Conservation (phyloP, 768 basidiomycete species). For the Kwoniella dendrophila region DNA sequence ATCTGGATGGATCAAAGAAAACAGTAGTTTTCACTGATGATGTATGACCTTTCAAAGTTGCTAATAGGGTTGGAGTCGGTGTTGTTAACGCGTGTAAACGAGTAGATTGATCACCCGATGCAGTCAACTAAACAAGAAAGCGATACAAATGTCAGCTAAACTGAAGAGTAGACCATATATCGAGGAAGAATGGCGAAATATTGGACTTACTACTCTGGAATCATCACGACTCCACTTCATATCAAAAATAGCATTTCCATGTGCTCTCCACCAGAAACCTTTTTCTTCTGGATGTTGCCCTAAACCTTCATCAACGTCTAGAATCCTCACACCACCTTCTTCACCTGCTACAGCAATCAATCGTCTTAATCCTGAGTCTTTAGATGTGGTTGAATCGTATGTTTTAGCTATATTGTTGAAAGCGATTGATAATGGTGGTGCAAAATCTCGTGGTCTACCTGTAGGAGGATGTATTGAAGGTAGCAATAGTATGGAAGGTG, state of each 20-base stretch:
- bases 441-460: conserved; percentile 40
- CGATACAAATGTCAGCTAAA: background rate
- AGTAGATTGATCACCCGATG: conserved; percentile 49
- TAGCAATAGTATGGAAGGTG: conserved; percentile 38
- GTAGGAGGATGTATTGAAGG: conserved; percentile 41
- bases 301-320: conserved; percentile 45
- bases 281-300: conserved; percentile 41
- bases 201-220: conserved; percentile 38
- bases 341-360: conserved; percentile 47
- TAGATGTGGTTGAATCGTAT: conserved; percentile 25
- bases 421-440: conserved; percentile 38
- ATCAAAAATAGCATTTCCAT: conserved; percentile 54
- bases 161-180: background rate
- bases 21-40: conserved; percentile 48
- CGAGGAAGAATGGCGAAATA: background rate
- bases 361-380: conserved; percentile 24
- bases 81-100: conserved; percentile 38
- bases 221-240: conserved; percentile 51
- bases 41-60: conserved; percentile 49
- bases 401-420: conserved; percentile 40
- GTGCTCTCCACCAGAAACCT: conserved; percentile 51
- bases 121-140: conserved; percentile 36
- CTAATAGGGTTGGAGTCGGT: conserved; percentile 36
- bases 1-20: conserved; percentile 48
- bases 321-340: conserved; percentile 45